These are phyloP conservation scores for Solanum chilense DNA, from an alignment of 257 asterid species.

Conservation along the genomic window DNA sequence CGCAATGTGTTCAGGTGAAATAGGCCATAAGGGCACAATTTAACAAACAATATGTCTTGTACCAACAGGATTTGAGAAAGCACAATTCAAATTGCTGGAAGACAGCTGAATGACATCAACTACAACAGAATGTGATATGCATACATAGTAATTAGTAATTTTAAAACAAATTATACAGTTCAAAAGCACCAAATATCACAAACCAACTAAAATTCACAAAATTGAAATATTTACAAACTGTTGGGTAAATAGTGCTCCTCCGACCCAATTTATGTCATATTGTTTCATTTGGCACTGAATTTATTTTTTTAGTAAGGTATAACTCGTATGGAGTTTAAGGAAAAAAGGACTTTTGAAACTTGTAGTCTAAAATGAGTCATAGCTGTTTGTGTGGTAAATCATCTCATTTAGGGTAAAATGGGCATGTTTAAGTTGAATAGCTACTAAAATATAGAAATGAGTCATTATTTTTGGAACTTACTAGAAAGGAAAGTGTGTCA, in stretches of 20 bases:
- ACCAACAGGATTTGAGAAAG: neutral
- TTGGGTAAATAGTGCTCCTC: neutral
- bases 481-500: neutral
- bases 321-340: neutral
- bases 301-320: neutral
- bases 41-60: constrained; percentile 10
- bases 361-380: neutral
- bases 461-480: neutral
- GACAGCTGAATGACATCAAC: neutral
- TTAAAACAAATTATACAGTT: neutral
- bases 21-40: neutral
- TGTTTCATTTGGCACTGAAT: neutral
- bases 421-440: neutral
- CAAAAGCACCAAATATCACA: neutral
- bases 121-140: neutral
- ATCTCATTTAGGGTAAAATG: neutral
- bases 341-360: neutral
- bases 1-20: neutral
- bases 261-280: neutral
- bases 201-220: neutral
- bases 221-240: neutral
- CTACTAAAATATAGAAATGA: neutral
- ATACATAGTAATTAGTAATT: neutral
- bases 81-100: neutral
- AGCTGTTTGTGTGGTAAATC: neutral